phyloP scores from a whole-genome alignment of 225 moss, liverwort and hornwort species.

The Pleurozium schreberi region DNA sequence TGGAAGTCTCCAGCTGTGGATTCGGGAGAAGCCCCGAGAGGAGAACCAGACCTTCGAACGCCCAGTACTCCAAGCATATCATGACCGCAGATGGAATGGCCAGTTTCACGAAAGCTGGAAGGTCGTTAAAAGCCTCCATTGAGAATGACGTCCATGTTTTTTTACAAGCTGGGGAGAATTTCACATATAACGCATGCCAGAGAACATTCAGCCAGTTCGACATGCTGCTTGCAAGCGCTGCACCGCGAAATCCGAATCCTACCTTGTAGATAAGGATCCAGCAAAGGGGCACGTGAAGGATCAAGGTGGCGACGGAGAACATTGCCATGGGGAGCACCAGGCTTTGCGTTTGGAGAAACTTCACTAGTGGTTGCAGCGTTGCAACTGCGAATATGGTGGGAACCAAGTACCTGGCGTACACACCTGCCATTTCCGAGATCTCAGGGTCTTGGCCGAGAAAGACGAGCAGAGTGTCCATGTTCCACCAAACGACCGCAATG shows the following conservation, averaged over 20 bases:
- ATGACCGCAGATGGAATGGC: constrained; percentile 64
- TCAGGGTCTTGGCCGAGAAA: constrained; percentile 46
- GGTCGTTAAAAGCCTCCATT: constrained; percentile 37
- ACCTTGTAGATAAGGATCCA: constrained; percentile 41
- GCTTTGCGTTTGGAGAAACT: constrained; percentile 62
- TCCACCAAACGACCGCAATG: constrained; percentile 35
- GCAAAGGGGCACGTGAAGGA: constrained; percentile 45
- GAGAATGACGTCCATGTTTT: constrained; percentile 66
- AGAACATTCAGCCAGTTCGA: constrained; percentile 55
- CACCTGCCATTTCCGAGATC: constrained; percentile 41
- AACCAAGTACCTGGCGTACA: constrained; percentile 35
- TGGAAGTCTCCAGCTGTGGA: constrained; percentile 56
- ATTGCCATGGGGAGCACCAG: constrained; percentile 56
- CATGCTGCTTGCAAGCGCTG: constrained; percentile 34
- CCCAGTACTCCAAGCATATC: constrained; percentile 79
- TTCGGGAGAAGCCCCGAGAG: constrained; percentile 66
- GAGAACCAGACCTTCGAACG: constrained; percentile 49
- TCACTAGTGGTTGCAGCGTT: constrained; percentile 41
- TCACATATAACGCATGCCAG: constrained; percentile 27
- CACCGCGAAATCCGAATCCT: constrained; percentile 48
- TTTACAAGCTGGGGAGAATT: constrained; percentile 18
- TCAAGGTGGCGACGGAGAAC: constrained; percentile 15
- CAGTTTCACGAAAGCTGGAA: constrained; percentile 32
- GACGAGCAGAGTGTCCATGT: constrained; percentile 28
- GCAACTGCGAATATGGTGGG: constrained; percentile 45